Conservation (phyloP, 306 rosid genomes). For the Vigna unguiculata region DNA sequence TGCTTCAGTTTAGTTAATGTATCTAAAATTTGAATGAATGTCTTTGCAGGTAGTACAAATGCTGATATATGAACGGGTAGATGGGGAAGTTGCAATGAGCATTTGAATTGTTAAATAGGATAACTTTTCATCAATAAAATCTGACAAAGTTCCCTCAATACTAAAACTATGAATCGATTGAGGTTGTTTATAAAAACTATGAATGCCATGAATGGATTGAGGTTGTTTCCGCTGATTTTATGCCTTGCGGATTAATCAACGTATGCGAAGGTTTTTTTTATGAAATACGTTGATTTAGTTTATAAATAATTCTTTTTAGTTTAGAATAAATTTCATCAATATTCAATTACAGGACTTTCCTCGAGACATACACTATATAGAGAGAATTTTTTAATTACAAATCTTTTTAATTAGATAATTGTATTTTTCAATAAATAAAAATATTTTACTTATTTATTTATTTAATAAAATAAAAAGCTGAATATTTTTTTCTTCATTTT, state of each 20-base stretch:
- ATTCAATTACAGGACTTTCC: no score
- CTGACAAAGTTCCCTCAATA: neutral
- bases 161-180: neutral
- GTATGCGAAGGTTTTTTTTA: no score
- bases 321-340: no score
- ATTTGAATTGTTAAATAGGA: neutral
- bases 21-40: neutral
- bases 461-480: no score
- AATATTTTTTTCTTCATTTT: no score
- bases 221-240: neutral
- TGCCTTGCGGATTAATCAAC: neutral
- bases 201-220: neutral
- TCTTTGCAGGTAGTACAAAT: constrained; percentile 32
- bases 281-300: no score
- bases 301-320: no score
- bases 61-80: neutral
- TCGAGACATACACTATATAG: no score
- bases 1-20: constrained; percentile 14
- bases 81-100: neutral
- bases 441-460: no score
- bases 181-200: neutral
- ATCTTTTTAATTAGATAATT: no score
- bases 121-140: neutral
- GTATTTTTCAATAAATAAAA: no score
- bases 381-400: no score